These are phyloP conservation scores for Linum trigynum DNA, from an alignment of 345 rosid genomes.

Conservation along the genomic window DNA sequence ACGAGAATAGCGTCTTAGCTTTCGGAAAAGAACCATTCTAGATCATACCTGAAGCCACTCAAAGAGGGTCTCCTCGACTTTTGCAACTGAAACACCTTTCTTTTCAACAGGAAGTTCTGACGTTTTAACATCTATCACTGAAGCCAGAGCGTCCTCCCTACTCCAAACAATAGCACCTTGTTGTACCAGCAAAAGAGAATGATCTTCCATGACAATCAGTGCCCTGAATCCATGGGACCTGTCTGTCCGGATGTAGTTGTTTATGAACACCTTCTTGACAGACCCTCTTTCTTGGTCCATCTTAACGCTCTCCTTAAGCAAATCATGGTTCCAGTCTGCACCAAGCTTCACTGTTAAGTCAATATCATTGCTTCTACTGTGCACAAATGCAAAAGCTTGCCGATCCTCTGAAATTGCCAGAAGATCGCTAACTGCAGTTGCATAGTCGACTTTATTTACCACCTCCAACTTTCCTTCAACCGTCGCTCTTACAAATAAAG, in stretches of 20 bases:
- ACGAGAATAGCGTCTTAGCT: neutral
- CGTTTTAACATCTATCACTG: slow-evolving; percentile 69
- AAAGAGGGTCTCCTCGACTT: slow-evolving; percentile 83
- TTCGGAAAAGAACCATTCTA: neutral
- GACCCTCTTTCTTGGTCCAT: slow-evolving; percentile 63
- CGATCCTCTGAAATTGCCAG: slow-evolving; percentile 52
- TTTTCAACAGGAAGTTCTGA: slow-evolving; percentile 85
- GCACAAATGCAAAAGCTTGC: slow-evolving; percentile 63
- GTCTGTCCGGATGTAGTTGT: slow-evolving; percentile 86
- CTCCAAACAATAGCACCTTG: slow-evolving; percentile 94
- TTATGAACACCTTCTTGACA: slow-evolving; percentile 80
- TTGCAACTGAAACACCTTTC: slow-evolving; percentile 83
- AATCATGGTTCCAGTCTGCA: slow-evolving; percentile 54
- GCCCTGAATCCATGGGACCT: slow-evolving; percentile 91
- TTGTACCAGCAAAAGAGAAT: slow-evolving; percentile 79
- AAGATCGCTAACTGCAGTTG: slow-evolving; percentile 66
- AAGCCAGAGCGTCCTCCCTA: slow-evolving; percentile 93
- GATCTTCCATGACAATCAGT: slow-evolving; percentile 98
- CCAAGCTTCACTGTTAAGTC: slow-evolving; percentile 62
- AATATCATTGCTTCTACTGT: slow-evolving; percentile 51
- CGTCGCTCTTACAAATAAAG: slow-evolving; percentile 43
- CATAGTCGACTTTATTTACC: slow-evolving; percentile 44
- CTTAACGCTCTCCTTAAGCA: slow-evolving; percentile 63
- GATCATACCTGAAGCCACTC: slow-evolving; percentile 90
- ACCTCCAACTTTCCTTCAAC: slow-evolving; percentile 58